These are phyloP conservation scores for Trichoderma breve DNA, from an alignment of 2,329 filamentous ascomycete genomes.

Conservation along the genomic window DNA sequence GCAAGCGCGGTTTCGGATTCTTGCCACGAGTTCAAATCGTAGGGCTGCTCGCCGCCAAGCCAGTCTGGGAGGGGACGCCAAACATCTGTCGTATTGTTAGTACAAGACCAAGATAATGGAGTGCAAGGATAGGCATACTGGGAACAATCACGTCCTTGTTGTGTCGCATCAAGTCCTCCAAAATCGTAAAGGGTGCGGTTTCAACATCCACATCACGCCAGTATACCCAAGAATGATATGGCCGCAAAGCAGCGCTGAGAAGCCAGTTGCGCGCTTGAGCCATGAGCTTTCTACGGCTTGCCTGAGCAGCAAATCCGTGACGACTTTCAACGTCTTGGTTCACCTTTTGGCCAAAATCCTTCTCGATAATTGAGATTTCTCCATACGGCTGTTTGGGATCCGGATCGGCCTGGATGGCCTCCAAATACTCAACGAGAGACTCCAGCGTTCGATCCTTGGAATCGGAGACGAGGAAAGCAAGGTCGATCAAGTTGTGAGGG, in stretches of 20 bases:
- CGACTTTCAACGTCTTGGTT: slow-evolving; percentile 97
- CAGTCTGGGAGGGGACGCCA: slow-evolving; percentile 98
- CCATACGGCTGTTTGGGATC: slow-evolving; percentile 83
- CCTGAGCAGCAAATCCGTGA: slow-evolving; percentile 95
- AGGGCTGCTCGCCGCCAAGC: slow-evolving; percentile 97
- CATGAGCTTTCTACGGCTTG: slow-evolving; percentile 92
- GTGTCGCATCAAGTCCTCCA: slow-evolving; percentile 97
- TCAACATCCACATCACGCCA: slow-evolving; percentile 99
- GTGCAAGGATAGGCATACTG: slow-evolving; percentile 61
- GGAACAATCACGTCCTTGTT: slow-evolving; percentile 99
- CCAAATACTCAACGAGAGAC: slow-evolving; percentile 71
- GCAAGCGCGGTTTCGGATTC: slow-evolving; percentile 95
- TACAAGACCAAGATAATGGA: not conserved
- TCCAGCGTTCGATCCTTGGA: slow-evolving; percentile 88
- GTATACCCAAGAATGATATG: slow-evolving; percentile 98
- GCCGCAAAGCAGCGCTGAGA: slow-evolving; percentile 84
- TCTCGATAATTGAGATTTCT: slow-evolving; percentile 96
- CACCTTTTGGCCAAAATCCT: slow-evolving; percentile 97
- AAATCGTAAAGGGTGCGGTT: slow-evolving; percentile 91
- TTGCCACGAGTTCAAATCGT: slow-evolving; percentile 98
- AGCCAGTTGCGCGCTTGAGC: slow-evolving; percentile 97
- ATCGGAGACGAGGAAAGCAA: slow-evolving; percentile 95
- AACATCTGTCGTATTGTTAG: slow-evolving; percentile 63
- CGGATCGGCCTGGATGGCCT: slow-evolving; percentile 74
- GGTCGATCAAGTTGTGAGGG: slow-evolving; percentile 91